Evolutionary conservation across 2,329 filamentous ascomycete species (phyloP), one percentile per base, ranked within the genome.

Genomic region (Aspergillus udagawae): DNA sequence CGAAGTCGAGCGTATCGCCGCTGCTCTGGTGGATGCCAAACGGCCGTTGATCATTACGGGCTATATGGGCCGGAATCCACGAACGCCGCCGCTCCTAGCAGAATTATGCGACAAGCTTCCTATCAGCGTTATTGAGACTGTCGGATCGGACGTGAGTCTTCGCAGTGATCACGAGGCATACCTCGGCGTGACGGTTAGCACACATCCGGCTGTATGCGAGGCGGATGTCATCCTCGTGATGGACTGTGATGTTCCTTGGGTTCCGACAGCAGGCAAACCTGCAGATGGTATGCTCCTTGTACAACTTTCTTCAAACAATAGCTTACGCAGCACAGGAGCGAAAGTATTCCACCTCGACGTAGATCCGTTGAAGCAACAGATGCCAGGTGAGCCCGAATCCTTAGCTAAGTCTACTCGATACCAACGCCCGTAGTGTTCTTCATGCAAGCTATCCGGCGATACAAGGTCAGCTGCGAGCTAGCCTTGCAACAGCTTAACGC

Each of bases 171-270:
- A 78, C 53, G 71, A 72, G 21, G 83, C 77, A 1, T 90, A 84
- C 76, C 72, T 90, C 2, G 87, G 92, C 1, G 75, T 92, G 38
- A 81, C 86, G 48, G 93, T 87, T 63, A 91, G 90, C 12, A 82
- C 83, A 7, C 88, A 94, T 52, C 83, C 88, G 2, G 80, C 81
- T 48, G 89, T 96, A 69, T 82, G 81, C 54, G 83, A 84, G 1
- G 90, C 92, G 1, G 92, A 96, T 69, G 85, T 90, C 5, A 93
- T 96, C 57, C 64, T 96, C 0, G 87, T 96, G 4, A 65, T 95
- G 27, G 89, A 96, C 72, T 93, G 90, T 62, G 92, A 96, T 67
- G 91, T 96, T 0, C 92, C 92, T 0, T 96, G 91, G 91, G 92
- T 97, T 58, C 86, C 87, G 12, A 93, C 90, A 0, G 83, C 85